These are phyloP conservation scores for Teratosphaeriaceae sp. DNA, from an alignment of 2,329 filamentous ascomycete species.

Conservation along the genomic window DNA sequence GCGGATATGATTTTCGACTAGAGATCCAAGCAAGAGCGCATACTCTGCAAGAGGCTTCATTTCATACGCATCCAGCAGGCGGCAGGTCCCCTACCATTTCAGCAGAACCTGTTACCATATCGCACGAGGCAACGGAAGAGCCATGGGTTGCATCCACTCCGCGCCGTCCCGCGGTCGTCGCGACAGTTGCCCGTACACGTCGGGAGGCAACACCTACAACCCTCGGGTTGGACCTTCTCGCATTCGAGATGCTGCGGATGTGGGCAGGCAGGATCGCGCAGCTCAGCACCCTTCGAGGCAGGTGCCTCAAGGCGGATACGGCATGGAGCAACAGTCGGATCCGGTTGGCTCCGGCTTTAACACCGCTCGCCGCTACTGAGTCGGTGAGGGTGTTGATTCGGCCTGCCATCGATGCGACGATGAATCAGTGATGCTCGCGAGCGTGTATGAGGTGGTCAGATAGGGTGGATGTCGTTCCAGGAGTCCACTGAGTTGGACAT, in stretches of 20 bases:
- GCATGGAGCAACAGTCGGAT: not conserved
- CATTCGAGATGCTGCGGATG: not conserved
- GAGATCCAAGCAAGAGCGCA: too few relatives aligned
- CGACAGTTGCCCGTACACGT: conserved; percentile 5
- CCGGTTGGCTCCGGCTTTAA: not conserved
- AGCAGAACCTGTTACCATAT: too few relatives aligned
- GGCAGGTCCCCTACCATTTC: too few relatives aligned
- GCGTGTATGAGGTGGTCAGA: not conserved
- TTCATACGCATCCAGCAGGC: too few relatives aligned
- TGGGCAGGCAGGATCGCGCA: not conserved
- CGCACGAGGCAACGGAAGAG: too few relatives aligned
- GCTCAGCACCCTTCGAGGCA: not conserved
- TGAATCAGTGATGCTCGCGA: not conserved
- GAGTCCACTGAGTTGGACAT: too few relatives aligned
- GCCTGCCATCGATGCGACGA: too few relatives aligned
- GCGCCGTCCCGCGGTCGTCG: not conserved
- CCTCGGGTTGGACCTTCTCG: not conserved
- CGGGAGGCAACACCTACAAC: not conserved
- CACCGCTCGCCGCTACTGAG: not conserved
- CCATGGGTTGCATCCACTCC: conserved; percentile 6
- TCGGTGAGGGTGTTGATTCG: too few relatives aligned
- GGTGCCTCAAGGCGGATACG: not conserved
- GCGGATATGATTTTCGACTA: too few relatives aligned
- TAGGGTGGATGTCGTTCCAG: too few relatives aligned
- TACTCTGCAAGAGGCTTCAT: too few relatives aligned